A percentile compares a stretch with the other conserved stretches of the same genome.
phyloP scores from a whole-genome alignment of 352 stramenopile species.

The Globisporangium lucens region DNA sequence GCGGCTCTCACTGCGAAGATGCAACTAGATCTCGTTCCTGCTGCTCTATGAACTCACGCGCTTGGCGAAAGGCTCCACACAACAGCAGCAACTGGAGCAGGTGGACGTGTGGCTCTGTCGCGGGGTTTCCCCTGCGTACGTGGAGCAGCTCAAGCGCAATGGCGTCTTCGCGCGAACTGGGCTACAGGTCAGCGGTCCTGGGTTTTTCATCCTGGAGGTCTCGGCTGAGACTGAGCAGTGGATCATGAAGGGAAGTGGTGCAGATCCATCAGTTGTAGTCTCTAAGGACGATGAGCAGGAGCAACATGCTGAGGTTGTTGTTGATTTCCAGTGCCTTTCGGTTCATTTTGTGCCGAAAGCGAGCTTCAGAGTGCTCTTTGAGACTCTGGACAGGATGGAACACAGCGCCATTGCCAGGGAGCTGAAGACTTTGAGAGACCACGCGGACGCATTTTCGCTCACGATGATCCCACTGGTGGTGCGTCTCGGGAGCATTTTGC shows the following conservation, averaged over 20 bases:
- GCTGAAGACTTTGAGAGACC: background rate
- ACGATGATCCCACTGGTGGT: conserved; percentile 10
- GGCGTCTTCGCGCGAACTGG: conserved; percentile 2
- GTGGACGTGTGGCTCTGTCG: conserved; percentile 37
- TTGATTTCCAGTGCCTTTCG: background rate
- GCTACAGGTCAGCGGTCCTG: conserved; percentile 22
- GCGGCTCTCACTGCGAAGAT: conserved; percentile 20
- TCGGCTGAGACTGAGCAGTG: background rate
- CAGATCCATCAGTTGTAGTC: background rate
- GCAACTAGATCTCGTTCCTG: conserved; percentile 30
- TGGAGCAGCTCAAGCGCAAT: conserved; percentile 17
- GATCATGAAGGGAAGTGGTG: conserved; percentile 7
- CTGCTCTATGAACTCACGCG: conserved; percentile 31
- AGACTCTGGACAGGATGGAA: background rate
- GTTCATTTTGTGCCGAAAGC: conserved; percentile 12
- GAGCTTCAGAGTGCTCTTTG: conserved; percentile 2
- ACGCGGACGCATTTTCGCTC: background rate
- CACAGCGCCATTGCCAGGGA: background rate
- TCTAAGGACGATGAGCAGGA: background rate
- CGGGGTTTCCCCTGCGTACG: conserved; percentile 24
- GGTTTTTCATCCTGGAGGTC: conserved; percentile 23
- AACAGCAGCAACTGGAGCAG: background rate
- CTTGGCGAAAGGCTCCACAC: conserved; percentile 5
- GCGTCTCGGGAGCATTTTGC: background rate
- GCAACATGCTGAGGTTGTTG: background rate